Evolutionary conservation across 805 yeast genomes (phyloP).

Genomic region (Pichia thaimueangensis): DNA sequence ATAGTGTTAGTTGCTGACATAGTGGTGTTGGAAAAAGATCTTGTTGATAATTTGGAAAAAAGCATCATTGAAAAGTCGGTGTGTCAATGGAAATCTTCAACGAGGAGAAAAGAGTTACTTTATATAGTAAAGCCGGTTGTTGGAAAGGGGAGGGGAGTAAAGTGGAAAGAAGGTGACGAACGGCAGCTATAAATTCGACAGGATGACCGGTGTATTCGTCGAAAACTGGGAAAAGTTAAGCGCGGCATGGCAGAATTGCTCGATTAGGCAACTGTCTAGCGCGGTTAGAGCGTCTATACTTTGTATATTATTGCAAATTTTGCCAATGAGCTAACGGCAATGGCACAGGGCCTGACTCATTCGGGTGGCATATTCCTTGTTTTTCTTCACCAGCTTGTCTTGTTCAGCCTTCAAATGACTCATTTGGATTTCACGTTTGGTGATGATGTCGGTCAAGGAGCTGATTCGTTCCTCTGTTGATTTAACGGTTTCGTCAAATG

Average conservation of each 20-base stretch:
- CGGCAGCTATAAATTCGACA: too few relatives aligned
- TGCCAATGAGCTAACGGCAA: not conserved
- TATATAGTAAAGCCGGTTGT: too few relatives aligned
- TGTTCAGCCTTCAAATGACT: slow-evolving; percentile 1
- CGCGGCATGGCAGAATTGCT: slow-evolving; percentile 15
- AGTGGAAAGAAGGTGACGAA: too few relatives aligned
- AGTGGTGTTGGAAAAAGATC: slow-evolving; percentile 24
- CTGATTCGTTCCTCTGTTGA: not conserved
- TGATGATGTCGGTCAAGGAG: not conserved
- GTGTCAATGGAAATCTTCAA: not conserved
- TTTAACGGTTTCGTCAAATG: not conserved
- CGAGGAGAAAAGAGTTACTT: too few relatives aligned
- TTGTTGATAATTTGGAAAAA: slow-evolving; percentile 22
- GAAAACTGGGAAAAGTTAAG: slow-evolving; percentile 11
- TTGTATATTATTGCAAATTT: too few relatives aligned
- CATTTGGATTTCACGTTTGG: not conserved
- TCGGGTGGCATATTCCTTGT: slow-evolving; percentile 4
- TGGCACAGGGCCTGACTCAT: slow-evolving; percentile 3
- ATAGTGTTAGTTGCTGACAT: slow-evolving; percentile 23
- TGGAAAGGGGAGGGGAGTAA: too few relatives aligned
- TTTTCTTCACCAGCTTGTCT: slow-evolving; percentile 9
- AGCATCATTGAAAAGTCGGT: slow-evolving; percentile 9
- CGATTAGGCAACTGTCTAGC: slow-evolving; percentile 13
- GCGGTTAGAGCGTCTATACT: slow-evolving; percentile 10
- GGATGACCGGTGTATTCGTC: not conserved